phyloP scores from a whole-genome alignment of 495 filamentous ascomycete species.

The Xylaria scruposa region DNA sequence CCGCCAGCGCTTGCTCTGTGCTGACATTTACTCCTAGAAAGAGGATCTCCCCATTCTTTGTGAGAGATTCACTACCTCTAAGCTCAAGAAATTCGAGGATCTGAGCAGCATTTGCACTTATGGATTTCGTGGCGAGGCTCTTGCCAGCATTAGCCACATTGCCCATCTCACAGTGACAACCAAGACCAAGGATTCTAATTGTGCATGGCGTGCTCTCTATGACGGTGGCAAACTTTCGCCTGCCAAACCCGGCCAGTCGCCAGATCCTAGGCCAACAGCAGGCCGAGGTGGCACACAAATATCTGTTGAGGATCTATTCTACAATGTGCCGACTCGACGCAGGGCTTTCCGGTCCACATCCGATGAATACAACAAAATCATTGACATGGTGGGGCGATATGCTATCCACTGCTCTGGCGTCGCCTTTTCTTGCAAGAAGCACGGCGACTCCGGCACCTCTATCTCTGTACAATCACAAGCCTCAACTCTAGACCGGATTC shows the following conservation, averaged over 20 bases:
- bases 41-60: slow-evolving; percentile 94
- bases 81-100: slow-evolving; percentile 94
- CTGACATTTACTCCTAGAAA: slow-evolving; percentile 58
- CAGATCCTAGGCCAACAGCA: slow-evolving; percentile 87
- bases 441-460: slow-evolving; percentile 82
- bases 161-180: slow-evolving; percentile 95
- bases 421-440: slow-evolving; percentile 95
- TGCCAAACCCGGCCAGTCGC: slow-evolving; percentile 87
- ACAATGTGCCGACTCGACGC: slow-evolving; percentile 88
- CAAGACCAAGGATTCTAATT: slow-evolving; percentile 85
- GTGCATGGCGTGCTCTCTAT: slow-evolving; percentile 89
- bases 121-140: slow-evolving; percentile 94
- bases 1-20: background rate
- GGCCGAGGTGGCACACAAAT: slow-evolving; percentile 97
- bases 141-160: slow-evolving; percentile 99
- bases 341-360: slow-evolving; percentile 89
- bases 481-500: slow-evolving; percentile 78
- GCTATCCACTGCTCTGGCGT: slow-evolving; percentile 93
- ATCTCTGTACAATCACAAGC: slow-evolving; percentile 78
- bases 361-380: slow-evolving; percentile 97
- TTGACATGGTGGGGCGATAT: slow-evolving; percentile 92
- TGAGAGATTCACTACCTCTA: slow-evolving; percentile 96
- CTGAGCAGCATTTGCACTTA: slow-evolving; percentile 91
- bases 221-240: slow-evolving; percentile 82
- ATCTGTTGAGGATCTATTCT: slow-evolving; percentile 96